Evolutionary conservation across 2,329 filamentous ascomycete genomes (phyloP), one percentile per base, ranked within the genome.

Genomic region (Fusarium sp.): DNA sequence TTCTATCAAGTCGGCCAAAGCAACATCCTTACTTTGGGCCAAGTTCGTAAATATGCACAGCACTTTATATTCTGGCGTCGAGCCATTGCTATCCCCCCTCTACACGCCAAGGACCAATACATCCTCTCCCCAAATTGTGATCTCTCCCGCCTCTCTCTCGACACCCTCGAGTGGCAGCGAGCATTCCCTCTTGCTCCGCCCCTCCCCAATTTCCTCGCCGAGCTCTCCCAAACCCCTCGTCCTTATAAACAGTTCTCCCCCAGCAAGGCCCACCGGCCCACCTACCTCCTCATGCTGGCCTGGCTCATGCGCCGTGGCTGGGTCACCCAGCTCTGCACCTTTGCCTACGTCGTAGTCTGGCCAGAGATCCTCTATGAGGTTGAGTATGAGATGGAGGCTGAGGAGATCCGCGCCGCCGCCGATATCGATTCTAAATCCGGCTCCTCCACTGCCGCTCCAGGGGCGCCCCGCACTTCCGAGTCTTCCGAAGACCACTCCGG

Each of bases 21-120:
- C 74, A 91, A 93, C 61, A 89, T 92, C 22, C 92, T 98, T 62
- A 91, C 93, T 5, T 88, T 97, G 2, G 88, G 91, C 35, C 94
- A 97, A 76, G 93, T 98, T 72, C 93, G 96, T 73, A 92, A 94
- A 76, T 94, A 97, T 71, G 95, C 95, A 11, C 93, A 94, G 67
- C 97, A 98, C 84, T 92, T 99, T 72, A 95, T 98, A 70, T 97
- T 97, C 84, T 98, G 96, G 95, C 92, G 97, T 27, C 93, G 95
- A 66, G 97, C 96, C 56, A 94, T 97, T 69, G 93, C 96, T 18
- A 96, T 98, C 45, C 94, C 95, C 6, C 97, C 97, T 0, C 89
- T 99, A 7, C 95, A 98, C 79, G 93, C 94, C 50, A 90, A 95
- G 57, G 95, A 98, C 80, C 93, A 92, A 13, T 99, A 98, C 82